These are phyloP conservation scores for Boletales sp. DNA, from an alignment of 768 basidiomycete species.

Conservation along the genomic window DNA sequence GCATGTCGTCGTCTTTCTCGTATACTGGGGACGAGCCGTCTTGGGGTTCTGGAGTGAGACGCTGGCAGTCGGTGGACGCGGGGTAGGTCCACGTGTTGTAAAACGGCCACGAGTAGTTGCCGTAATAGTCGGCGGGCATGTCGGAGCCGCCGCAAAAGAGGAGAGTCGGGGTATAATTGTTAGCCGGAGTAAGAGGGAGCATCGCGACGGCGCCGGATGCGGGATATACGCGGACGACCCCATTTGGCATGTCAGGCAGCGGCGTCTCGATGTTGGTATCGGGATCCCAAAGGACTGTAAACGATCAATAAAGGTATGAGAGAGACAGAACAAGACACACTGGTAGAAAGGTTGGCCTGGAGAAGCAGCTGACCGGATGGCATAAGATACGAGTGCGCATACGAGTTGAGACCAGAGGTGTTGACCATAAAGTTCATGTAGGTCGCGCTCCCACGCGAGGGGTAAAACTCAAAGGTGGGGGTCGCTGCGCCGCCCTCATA, in stretches of 20 bases:
- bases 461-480: conserved; percentile 80
- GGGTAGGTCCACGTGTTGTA: conserved; percentile 73
- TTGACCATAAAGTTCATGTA: conserved; percentile 61
- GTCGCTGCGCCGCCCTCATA: conserved; percentile 64
- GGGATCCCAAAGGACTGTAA: conserved; percentile 49
- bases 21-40: conserved; percentile 62
- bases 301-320: neutral
- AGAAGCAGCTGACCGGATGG: conserved; percentile 72
- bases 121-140: conserved; percentile 70
- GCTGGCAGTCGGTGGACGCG: conserved; percentile 70
- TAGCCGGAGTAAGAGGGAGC: conserved; percentile 86
- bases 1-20: conserved; percentile 71
- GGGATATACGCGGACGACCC: conserved; percentile 81
- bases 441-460: conserved; percentile 47
- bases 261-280: conserved; percentile 52
- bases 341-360: conserved; percentile 73
- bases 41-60: conserved; percentile 81
- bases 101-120: conserved; percentile 70
- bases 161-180: conserved; percentile 82
- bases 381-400: conserved; percentile 70
- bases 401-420: conserved; percentile 78
- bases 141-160: conserved; percentile 89
- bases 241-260: conserved; percentile 69
- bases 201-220: conserved; percentile 87
- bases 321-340: conserved; percentile 37